Conservation (phyloP, 768 basidiomycete genomes). For the Pisolithus albus region DNA sequence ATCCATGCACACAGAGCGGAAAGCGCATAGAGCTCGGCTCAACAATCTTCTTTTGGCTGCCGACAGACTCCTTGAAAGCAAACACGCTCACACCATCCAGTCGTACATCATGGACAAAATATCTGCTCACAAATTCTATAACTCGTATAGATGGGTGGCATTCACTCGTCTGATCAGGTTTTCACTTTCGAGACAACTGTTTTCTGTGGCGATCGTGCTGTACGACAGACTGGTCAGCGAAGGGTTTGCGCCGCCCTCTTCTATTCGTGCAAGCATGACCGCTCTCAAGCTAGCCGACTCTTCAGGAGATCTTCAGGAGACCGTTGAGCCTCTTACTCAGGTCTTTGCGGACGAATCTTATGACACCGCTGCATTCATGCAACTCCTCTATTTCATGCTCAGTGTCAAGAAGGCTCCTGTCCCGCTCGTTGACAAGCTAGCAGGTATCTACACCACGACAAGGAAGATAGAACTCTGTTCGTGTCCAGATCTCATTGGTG, state of each 20-base stretch:
- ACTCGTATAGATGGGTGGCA: constrained; percentile 21
- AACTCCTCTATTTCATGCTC: constrained; percentile 19
- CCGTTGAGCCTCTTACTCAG: constrained; percentile 1
- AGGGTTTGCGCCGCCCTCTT: constrained; percentile 31
- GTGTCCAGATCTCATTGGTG: constrained; percentile 28
- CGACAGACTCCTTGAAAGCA: constrained; percentile 23
- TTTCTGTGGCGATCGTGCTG: constrained; percentile 34
- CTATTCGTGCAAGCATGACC: constrained; percentile 37
- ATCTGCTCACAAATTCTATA: constrained; percentile 21
- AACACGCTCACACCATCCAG: constrained; percentile 14
- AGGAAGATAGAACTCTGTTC: constrained; percentile 18
- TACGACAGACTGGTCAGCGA: constrained; percentile 37
- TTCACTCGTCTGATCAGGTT: constrained; percentile 36
- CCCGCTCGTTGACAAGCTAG: constrained; percentile 17
- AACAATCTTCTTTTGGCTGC: constrained; percentile 22
- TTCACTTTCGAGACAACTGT: constrained; percentile 35
- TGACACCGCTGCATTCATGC: constrained; percentile 20
- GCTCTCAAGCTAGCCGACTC: constrained; percentile 24
- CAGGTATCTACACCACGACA: constrained; percentile 15
- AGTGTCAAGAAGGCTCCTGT: constrained; percentile 10
- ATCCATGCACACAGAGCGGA: constrained; percentile 3
- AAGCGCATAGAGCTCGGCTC: constrained; percentile 16
- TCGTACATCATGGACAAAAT: constrained; percentile 17
- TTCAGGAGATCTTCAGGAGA: constrained; percentile 1
- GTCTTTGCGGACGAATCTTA: constrained; percentile 14